phyloP scores from a whole-genome alignment of 2,329 filamentous ascomycete species.

The Pyrenophora graminea region DNA sequence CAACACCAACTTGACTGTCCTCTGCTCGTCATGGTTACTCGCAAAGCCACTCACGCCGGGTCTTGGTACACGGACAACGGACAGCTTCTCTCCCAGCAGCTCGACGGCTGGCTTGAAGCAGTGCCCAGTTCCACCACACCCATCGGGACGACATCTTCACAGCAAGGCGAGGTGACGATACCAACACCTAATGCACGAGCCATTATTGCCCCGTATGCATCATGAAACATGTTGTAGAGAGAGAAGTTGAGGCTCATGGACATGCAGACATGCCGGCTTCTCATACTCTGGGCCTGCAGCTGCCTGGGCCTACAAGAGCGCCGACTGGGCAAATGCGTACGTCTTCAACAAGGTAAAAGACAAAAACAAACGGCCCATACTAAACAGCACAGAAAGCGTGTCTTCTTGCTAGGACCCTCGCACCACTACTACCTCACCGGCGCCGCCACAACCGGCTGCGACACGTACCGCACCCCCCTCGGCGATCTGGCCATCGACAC shows the following conservation, averaged over 20 bases:
- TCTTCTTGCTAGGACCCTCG: slow-evolving; percentile 92
- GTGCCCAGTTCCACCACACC: slow-evolving; percentile 71
- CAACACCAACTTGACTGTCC: not conserved
- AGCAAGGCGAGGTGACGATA: slow-evolving; percentile 51
- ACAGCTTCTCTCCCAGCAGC: slow-evolving; percentile 65
- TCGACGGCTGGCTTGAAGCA: slow-evolving; percentile 73
- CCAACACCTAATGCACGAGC: slow-evolving; percentile 77
- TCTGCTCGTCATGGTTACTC: slow-evolving; percentile 39
- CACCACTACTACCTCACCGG: slow-evolving; percentile 82
- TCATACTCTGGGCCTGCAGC: slow-evolving; percentile 88
- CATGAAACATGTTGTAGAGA: not conserved
- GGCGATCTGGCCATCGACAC: slow-evolving; percentile 71
- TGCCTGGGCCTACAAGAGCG: slow-evolving; percentile 89
- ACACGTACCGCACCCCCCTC: slow-evolving; percentile 73
- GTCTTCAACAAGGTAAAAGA: slow-evolving; percentile 26
- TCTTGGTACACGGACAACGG: slow-evolving; percentile 79
- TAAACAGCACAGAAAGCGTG: slow-evolving; percentile 64
- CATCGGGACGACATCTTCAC: slow-evolving; percentile 54
- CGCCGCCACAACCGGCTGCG: slow-evolving; percentile 75
- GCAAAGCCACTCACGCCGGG: slow-evolving; percentile 76
- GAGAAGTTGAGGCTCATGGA: slow-evolving; percentile 32
- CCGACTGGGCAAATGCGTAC: slow-evolving; percentile 77
- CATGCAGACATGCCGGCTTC: slow-evolving; percentile 85
- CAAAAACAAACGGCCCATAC: not conserved
- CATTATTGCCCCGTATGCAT: slow-evolving; percentile 86